Evolutionary conservation across 1,139 yeast genomes (phyloP), one percentile per base, ranked within the genome.

Genomic region (Geotrichum fermentans): DNA sequence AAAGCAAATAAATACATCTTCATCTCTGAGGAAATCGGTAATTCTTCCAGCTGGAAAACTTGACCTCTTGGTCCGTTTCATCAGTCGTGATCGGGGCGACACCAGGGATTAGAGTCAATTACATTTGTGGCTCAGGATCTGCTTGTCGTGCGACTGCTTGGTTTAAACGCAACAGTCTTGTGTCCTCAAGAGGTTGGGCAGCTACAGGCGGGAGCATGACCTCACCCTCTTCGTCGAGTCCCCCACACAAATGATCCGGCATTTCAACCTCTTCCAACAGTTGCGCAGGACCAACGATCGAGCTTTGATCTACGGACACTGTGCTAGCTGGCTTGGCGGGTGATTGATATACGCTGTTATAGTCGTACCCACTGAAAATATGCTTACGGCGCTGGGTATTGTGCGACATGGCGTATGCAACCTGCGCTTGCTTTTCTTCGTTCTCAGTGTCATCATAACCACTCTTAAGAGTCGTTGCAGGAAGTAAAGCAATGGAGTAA

Each of bases 381-480:
- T 95, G 90, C 67, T 92, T 75, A 55, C 79, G 75, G 52, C 86
- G 79, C 58, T 79, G 78, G 33, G 83, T 82, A 64, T 83, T 83
- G 66, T 85, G 95, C 1, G 90, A 81, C 52, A 82, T 73, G 35
- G 89, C 84, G 58, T 58, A 55, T 5, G 65, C 63, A 18, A 58
- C 62, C 17, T 60, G 54, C 43, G 55, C 56, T 35, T 58, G 58
- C 26, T 55, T 56, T 14, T 54, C 61, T 54, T 71, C 73, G 16
- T 77, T 78, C 54, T 74, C 73, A 45, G 74, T 78, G 43, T 76
- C 80, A 49, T 75, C 78, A 10, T 6, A 10, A 24, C 28, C 28
- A 6, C 8, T 24, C 62, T 87, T 87, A 51, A 88, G 73, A 0
- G 87, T 78, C 0, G 96, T 86, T 1, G 95, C 80, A 2, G 96